Evolutionary conservation across 2,329 filamentous ascomycete species (phyloP), one percentile per base, ranked within the genome.

Genomic region (Lachnellula suecica): DNA sequence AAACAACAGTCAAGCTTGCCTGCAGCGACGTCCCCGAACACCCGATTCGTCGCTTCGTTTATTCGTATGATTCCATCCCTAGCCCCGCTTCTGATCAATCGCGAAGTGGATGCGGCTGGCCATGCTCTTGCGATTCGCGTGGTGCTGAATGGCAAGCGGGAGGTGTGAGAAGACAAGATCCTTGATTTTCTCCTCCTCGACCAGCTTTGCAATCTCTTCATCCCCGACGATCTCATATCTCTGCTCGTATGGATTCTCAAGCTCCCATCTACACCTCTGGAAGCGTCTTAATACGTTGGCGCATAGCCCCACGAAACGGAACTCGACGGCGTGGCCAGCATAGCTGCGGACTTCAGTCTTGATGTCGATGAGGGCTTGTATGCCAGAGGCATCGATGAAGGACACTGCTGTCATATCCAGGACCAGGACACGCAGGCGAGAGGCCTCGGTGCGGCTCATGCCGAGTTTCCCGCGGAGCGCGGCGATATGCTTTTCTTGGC

Each of bases 101-200:
- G 11, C 5, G n/a, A 37, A 37, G 8, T 37, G 10, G 15, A 37
- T 15, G 5, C 34, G 34, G 5, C 8, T 17, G 8, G n/a, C n/a
- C 8, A 9, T 17, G 15, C 15, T 37, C 8, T 5, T 5, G 5
- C 34, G 34, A 20, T 44, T 23, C 35, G n/a, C n/a, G n/a, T 59
- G 57, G 29, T 44, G 49, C 24, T 40, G 43, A 25, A 59, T 51
- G 1, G 57, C 57, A 49, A 50, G 46, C 38, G 51, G 51, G 29
- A 59, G 29, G 35, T 54, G 49, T 31, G 54, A 54, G 31, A 59
- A 59, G 23, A 52, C 35, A 27, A 57, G 19, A 49, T 57, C 54
- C 31, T n/a, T n/a, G n/a, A n/a, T n/a, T n/a, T 47, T 42, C 24
- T 24, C 29, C 27, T 47, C 44, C 9, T 48, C 31, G 35, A 19